Evolutionary conservation across 768 basidiomycete genomes (phyloP), one percentile per base, ranked within the genome.

Genomic region (Clitopilus passeckerianus): DNA sequence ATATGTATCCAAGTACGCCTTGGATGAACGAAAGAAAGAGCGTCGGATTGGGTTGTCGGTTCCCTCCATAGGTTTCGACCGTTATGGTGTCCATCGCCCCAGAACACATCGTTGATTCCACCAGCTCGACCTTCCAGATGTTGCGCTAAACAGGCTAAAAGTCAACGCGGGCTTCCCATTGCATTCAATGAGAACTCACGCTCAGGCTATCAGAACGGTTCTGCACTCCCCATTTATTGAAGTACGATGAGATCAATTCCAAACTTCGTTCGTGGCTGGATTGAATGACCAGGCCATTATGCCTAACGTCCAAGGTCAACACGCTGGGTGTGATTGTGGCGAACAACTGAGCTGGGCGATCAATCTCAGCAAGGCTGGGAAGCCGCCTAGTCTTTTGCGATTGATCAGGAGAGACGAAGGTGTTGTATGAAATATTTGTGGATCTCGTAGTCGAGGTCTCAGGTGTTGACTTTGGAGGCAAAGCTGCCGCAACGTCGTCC

Each of bases 241-340:
- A 61, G 60, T 78, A 78, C 9, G 65, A 56, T 12, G 66, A 68
- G 18, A 77, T 58, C 3, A 75, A 63, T 24, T 75, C 71, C 2
- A 78, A 66, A 37, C 71, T 76, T 2, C 68, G 64, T 53, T 76
- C 73, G 56, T 77, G 76, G 60, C 75, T 77, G 55, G 72, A 69
- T 57, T 75, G 72, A 16, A 78, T 62, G 27, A 68, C 53, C 24
- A 77, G 64, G 0, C 66, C 64, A 44, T 61, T 55, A 34, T 18
- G 30, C 24, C 6, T 66, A 6, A 68, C 63, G 34, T 75, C 72
- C 18, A 76, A 66, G n/a, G 69, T 71, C 54, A 78, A 61, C 30
- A 73, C 66, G 54, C 75, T 71, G 6, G 75, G 74, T 0, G 68
- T 58, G 2, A 65, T 69, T 1, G 43, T 55, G 44, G 62, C 67